Evolutionary conservation across 176 grass and related monocot species (phyloP).

Genomic region (Alopecurus myosuroides): DNA sequence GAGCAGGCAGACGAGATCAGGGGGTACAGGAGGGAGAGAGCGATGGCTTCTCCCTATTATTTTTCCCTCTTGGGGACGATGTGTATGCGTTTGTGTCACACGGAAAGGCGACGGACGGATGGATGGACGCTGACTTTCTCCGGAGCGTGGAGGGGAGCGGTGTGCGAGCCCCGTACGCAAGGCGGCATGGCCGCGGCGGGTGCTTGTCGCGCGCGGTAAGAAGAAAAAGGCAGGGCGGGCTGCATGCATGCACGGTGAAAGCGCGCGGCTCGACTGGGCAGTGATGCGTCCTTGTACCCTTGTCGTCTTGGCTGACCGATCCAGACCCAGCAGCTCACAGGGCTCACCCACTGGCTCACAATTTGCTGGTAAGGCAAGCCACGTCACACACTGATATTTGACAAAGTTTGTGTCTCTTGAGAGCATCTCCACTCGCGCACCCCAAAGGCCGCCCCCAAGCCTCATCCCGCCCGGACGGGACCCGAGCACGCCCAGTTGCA

Average conservation of each 20-base stretch:
- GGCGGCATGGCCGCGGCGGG: constrained; percentile 44
- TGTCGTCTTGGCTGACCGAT: constrained; percentile 5
- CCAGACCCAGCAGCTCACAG: background rate
- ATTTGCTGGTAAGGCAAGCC: too few relatives aligned
- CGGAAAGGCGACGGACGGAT: background rate
- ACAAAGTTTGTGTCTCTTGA: too few relatives aligned
- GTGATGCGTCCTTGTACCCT: constrained; percentile 7
- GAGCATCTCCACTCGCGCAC: too few relatives aligned
- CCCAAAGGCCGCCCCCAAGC: too few relatives aligned
- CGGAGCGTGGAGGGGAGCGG: constrained; percentile 11
- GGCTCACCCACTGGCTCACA: too few relatives aligned
- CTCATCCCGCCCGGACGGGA: too few relatives aligned
- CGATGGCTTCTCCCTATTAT: constrained; percentile 10
- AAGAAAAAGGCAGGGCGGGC: background rate
- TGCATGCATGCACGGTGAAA: constrained; percentile 32
- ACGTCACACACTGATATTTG: too few relatives aligned
- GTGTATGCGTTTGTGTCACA: background rate
- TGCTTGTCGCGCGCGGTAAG: constrained; percentile 38
- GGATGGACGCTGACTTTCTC: constrained; percentile 54
- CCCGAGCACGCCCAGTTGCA: too few relatives aligned
- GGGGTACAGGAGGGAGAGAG: background rate
- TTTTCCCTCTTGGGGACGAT: background rate
- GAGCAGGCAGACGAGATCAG: background rate
- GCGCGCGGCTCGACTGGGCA: background rate
- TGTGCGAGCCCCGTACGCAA: constrained; percentile 63